phyloP scores from a whole-genome alignment of 306 rosid genomes.

The Dalbergia cochinchinensis region DNA sequence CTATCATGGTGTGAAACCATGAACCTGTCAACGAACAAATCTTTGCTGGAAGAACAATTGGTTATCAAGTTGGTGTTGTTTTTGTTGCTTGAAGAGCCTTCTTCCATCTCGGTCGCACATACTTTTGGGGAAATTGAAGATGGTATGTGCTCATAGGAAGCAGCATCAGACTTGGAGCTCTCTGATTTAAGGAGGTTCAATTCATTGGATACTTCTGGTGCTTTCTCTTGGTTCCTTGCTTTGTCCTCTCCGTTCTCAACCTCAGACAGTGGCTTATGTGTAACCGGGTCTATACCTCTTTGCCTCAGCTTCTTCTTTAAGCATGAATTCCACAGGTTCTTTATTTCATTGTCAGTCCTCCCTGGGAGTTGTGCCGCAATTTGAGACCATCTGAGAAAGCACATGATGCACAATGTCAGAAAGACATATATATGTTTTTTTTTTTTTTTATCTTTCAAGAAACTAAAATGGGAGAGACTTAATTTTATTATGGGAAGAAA shows the following conservation, averaged over 20 bases:
- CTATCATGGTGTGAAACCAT: slow-evolving; percentile 44
- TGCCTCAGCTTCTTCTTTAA: slow-evolving; percentile 84
- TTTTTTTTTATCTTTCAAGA: neutral
- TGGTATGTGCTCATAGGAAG: slow-evolving; percentile 48
- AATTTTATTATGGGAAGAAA: neutral
- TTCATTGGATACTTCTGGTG: slow-evolving; percentile 47
- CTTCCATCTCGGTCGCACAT: slow-evolving; percentile 48
- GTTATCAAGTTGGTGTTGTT: slow-evolving; percentile 35
- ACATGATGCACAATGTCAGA: slow-evolving; percentile 26
- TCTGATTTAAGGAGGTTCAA: slow-evolving; percentile 56
- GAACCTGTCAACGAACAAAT: slow-evolving; percentile 53
- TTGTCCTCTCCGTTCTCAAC: slow-evolving; percentile 52
- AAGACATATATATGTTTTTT: neutral
- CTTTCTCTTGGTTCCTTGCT: slow-evolving; percentile 46
- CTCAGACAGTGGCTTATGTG: slow-evolving; percentile 75
- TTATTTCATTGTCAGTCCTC: slow-evolving; percentile 93
- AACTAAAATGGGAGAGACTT: neutral
- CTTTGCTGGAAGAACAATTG: slow-evolving; percentile 43
- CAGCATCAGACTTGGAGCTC: slow-evolving; percentile 50
- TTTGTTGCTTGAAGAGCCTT: slow-evolving; percentile 47
- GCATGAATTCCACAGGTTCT: slow-evolving; percentile 92
- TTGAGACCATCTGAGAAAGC: slow-evolving; percentile 79
- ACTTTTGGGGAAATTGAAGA: slow-evolving; percentile 47
- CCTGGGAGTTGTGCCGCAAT: slow-evolving; percentile 87
- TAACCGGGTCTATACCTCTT: slow-evolving; percentile 87